These are phyloP conservation scores for Phytophthora kernoviae DNA, from an alignment of 352 stramenopile genomes.

Conservation along the genomic window DNA sequence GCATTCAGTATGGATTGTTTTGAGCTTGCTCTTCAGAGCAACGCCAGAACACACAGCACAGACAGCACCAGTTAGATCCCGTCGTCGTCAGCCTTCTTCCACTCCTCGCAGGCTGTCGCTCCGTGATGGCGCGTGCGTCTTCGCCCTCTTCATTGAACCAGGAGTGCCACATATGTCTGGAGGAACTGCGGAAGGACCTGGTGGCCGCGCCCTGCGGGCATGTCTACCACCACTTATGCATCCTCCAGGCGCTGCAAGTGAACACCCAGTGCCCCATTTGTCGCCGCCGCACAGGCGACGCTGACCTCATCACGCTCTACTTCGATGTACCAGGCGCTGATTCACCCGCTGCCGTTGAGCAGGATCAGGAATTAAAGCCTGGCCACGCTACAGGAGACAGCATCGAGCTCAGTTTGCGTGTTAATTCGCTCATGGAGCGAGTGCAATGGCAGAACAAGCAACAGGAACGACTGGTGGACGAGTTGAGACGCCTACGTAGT, in stretches of 20 bases:
- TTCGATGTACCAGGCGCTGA: slow-evolving; percentile 50
- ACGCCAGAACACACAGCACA: background rate
- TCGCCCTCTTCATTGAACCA: slow-evolving; percentile 34
- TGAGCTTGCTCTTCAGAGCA: no score
- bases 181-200: slow-evolving; percentile 71
- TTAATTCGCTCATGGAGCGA: slow-evolving; percentile 68
- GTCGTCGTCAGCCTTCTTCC: no score
- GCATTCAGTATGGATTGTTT: no score
- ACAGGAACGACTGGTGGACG: slow-evolving; percentile 56
- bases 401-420: slow-evolving; percentile 49
- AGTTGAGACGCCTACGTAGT: slow-evolving; percentile 60
- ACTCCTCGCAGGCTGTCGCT: background rate
- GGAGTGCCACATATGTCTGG: slow-evolving; percentile 86
- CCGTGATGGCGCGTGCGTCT: background rate
- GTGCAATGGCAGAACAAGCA: slow-evolving; percentile 85
- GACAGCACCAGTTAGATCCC: background rate
- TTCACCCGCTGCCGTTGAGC: background rate
- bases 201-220: slow-evolving; percentile 69
- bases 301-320: slow-evolving; percentile 67
- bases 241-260: slow-evolving; percentile 75
- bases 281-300: slow-evolving; percentile 42
- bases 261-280: slow-evolving; percentile 80
- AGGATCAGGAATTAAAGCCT: slow-evolving; percentile 1
- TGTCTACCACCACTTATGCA: slow-evolving; percentile 74
- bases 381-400: slow-evolving; percentile 27